A percentile compares a stretch with the other conserved stretches of the same genome.
Conservation (phyloP, 2,329 filamentous ascomycete species). For the Aureobasidium uvarum region DNA sequence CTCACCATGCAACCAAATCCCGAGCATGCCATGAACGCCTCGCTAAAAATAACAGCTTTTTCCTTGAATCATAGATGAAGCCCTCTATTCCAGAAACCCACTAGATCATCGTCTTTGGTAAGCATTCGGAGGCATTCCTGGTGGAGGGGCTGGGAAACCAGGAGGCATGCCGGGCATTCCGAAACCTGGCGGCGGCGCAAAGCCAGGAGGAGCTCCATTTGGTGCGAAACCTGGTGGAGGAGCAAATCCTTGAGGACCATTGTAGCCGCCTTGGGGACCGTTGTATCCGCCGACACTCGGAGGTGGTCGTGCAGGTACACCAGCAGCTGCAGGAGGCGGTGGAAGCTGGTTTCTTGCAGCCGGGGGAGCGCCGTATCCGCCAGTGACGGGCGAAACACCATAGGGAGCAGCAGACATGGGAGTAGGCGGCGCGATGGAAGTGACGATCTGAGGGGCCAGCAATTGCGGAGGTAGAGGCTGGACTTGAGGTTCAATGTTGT, state of each 20-base stretch:
- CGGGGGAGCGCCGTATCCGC: conserved; percentile 29
- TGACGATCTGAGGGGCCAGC: conserved; percentile 51
- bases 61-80: neutral
- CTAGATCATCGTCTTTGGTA: conserved; percentile 27
- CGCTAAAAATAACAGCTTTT: conserved; percentile 26
- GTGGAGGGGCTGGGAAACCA: conserved; percentile 43
- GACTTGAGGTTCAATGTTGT: conserved; percentile 82
- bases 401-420: conserved; percentile 38
- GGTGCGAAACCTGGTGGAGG: conserved; percentile 42
- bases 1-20: conserved; percentile 13
- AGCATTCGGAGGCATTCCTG: conserved; percentile 28
- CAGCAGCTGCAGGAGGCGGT: conserved; percentile 59
- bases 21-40: conserved; percentile 27
- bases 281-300: conserved; percentile 66
- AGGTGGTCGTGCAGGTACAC: conserved; percentile 67
- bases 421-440: conserved; percentile 45
- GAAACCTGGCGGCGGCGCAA: conserved; percentile 40
- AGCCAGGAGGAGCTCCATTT: conserved; percentile 41
- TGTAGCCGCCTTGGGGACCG: conserved; percentile 55
- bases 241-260: conserved; percentile 47
- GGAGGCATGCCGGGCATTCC: conserved; percentile 45
- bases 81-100: neutral
- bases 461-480: conserved; percentile 74
- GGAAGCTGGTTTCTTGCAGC: conserved; percentile 52
- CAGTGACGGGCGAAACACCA: conserved; percentile 29